Evolutionary conservation across 176 grass and related monocot species (phyloP).

Genomic region (Pharus latifolius): DNA sequence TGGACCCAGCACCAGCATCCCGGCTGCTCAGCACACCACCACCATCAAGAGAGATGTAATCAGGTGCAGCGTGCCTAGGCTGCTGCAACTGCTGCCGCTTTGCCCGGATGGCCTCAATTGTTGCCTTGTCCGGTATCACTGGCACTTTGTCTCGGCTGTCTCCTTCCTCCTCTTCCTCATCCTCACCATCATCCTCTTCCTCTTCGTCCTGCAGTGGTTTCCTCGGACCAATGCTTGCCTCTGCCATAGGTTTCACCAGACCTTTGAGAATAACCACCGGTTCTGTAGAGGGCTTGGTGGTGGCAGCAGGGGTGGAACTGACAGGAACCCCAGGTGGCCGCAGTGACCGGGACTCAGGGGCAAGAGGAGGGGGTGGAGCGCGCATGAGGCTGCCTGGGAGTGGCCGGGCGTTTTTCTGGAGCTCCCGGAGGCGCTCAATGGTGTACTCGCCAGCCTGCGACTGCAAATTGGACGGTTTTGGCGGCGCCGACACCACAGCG

Average conservation of each 20-base stretch:
- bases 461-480: slow-evolving; percentile 78
- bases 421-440: slow-evolving; percentile 79
- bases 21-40: slow-evolving; percentile 64
- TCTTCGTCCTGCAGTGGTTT: slow-evolving; percentile 11
- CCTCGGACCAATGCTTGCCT: slow-evolving; percentile 19
- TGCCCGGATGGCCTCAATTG: slow-evolving; percentile 74
- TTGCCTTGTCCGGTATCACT: slow-evolving; percentile 63
- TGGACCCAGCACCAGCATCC: slow-evolving; percentile 44
- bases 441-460: slow-evolving; percentile 88
- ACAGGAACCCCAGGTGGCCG: slow-evolving; percentile 1
- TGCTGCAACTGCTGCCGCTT: slow-evolving; percentile 82
- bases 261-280: slow-evolving; percentile 76
- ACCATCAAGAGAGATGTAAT: slow-evolving; percentile 87
- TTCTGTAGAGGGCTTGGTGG: slow-evolving; percentile 4
- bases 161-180: slow-evolving; percentile 24
- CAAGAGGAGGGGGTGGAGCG: not conserved
- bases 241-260: slow-evolving; percentile 59
- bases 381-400: slow-evolving; percentile 60
- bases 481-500: not conserved
- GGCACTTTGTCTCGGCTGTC: slow-evolving; percentile 31
- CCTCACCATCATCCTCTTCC: slow-evolving; percentile 22
- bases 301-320: not conserved
- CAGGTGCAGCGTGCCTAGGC: slow-evolving; percentile 57
- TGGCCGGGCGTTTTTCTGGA: slow-evolving; percentile 82
- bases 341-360: slow-evolving; percentile 7